A percentile compares a stretch with the other conserved stretches of the same genome.
Evolutionary conservation across 495 filamentous ascomycete species (phyloP).

Genomic region (Barbatosphaeria neglecta): DNA sequence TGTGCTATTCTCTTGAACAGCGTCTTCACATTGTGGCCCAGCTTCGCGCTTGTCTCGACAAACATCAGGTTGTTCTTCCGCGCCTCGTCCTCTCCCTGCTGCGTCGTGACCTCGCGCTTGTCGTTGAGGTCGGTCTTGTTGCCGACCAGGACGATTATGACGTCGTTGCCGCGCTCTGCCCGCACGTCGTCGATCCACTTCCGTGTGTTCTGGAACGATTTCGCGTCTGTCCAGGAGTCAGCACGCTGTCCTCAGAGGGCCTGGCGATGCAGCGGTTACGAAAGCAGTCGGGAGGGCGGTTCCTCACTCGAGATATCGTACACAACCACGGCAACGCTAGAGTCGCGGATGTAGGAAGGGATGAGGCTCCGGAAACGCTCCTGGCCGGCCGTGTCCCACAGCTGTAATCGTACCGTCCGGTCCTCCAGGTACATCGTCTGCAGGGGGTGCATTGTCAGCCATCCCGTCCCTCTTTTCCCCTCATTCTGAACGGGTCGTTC

Average conservation of each 20-base stretch:
- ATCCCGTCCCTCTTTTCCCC: background rate
- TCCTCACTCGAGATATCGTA: constrained; percentile 86
- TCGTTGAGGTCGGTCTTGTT: constrained; percentile 99
- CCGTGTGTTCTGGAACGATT: constrained; percentile 91
- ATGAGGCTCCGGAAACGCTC: constrained; percentile 95
- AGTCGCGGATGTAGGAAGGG: constrained; percentile 96
- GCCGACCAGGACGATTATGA: constrained; percentile 95
- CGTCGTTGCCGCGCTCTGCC: constrained; percentile 91
- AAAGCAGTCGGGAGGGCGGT: background rate
- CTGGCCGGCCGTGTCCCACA: constrained; percentile 98
- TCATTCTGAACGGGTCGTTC: background rate
- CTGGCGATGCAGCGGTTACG: constrained; percentile 1
- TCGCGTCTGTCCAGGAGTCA: constrained; percentile 45
- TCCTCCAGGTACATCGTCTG: constrained; percentile 99
- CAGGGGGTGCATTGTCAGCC: constrained; percentile 14
- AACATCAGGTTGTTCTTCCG: constrained; percentile 96
- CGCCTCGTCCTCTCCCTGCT: constrained; percentile 96
- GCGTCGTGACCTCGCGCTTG: constrained; percentile 88
- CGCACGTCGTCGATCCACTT: constrained; percentile 99
- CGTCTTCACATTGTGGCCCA: constrained; percentile 94
- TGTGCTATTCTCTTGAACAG: constrained; percentile 96
- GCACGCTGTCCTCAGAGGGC: background rate
- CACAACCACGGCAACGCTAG: constrained; percentile 90
- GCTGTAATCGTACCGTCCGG: constrained; percentile 88
- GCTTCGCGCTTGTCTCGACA: constrained; percentile 96